Base-by-base conservation (phyloP, 371 early-diverging fungal species). In the Cokeromyces recurvatus region DNA sequence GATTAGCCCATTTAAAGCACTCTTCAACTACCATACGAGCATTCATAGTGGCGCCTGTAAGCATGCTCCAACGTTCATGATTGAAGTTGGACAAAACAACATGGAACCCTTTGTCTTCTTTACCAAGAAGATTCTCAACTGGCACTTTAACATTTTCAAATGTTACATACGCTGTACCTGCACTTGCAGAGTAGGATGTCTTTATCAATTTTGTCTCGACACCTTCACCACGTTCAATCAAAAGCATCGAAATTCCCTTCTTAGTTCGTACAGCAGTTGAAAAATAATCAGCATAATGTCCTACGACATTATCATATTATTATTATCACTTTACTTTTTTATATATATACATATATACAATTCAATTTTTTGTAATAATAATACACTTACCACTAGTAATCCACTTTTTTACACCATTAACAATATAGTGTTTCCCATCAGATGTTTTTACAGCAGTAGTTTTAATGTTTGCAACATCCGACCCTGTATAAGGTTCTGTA, bases 381-480 rank as follows among this genome's bases (percentile, higher is more conserved):
- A n/a, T 29, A 29, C 11, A 8, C 4, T 34, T 34, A 34, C 35
- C 94, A 63, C 84, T 86, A 40, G 93, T 90, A 42, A 84, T 84
- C 85, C 87, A 86, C 65, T 90, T 89, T 77, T 91, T 91, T 51
- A 89, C 46, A 37, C 55, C 52, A 22, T 60, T 60, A 0, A 55
- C 66, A 31, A 83, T 73, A 42, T 62, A 78, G 21, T 71, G 65
- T 45, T 79, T 87, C 44, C 80, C 73, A 64, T 89, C 89, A 15
- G 77, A 64, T n/a, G 85, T 70, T 49, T 80, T 76, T 41, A 76
- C 86, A 7, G 91, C 91, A 35, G 81, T 82, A 10, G 83, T 80
- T 16, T 64, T 67, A 39, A 92, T 69, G 55, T 80, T 79, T 36
- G 91, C 91, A 2, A 92, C 93, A 64, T 92, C 93, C 1, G 81